These are phyloP conservation scores for Albifimbria verrucaria DNA, from an alignment of 2,329 filamentous ascomycete species.

Conservation along the genomic window DNA sequence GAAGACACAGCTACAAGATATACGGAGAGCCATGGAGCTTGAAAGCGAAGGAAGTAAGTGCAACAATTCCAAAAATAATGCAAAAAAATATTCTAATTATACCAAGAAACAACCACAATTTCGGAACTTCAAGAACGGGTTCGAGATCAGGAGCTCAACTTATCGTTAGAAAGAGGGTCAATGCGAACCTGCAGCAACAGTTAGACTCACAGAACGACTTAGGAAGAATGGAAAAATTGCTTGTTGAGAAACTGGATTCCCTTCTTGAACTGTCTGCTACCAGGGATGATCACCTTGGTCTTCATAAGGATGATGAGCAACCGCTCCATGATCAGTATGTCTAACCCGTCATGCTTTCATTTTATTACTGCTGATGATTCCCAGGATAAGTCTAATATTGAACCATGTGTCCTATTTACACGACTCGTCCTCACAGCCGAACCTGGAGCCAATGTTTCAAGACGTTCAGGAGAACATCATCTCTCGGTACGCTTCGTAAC, in stretches of 20 bases:
- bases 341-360: background rate
- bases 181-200: constrained; percentile 9
- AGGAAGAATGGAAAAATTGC: background rate
- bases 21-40: constrained; percentile 16
- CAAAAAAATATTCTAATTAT: constrained; percentile 3
- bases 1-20: constrained; percentile 24
- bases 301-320: background rate
- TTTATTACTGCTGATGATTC: background rate
- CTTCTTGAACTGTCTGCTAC: background rate
- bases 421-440: background rate
- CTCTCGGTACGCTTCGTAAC: constrained; percentile 9
- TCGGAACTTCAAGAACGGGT: constrained; percentile 16
- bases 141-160: constrained; percentile 12
- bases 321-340: background rate
- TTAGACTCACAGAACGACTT: constrained; percentile 6
- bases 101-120: constrained; percentile 21
- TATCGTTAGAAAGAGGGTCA: constrained; percentile 6
- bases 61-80: background rate
- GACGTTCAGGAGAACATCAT: constrained; percentile 14
- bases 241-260: background rate
- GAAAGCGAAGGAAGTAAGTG: constrained; percentile 21
- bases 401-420: constrained; percentile 5
- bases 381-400: constrained; percentile 11
- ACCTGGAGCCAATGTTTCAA: constrained; percentile 8
- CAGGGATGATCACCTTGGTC: background rate